Evolutionary conservation across 2,329 filamentous ascomycete species (phyloP).

Genomic region (Colletotrichum karsti): DNA sequence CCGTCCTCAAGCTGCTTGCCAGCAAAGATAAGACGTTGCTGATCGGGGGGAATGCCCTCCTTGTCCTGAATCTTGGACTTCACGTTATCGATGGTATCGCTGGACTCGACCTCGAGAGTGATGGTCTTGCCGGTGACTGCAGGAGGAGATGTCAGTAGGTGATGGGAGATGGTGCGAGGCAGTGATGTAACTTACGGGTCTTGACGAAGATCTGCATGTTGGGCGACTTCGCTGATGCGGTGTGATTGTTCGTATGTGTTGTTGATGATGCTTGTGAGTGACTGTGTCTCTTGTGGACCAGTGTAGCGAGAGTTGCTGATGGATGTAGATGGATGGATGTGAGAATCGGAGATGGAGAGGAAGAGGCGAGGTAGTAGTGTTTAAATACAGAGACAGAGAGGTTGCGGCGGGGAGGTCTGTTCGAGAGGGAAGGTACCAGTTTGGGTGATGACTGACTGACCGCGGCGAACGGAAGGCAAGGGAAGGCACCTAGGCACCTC

Average conservation of each 20-base stretch:
- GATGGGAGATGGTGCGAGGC: constrained; percentile 45
- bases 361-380: constrained; percentile 10
- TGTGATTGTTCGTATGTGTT: constrained; percentile 27
- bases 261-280: not conserved
- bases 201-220: constrained; percentile 99
- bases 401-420: constrained; percentile 5
- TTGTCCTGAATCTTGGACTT: constrained; percentile 93
- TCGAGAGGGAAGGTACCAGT: constrained; percentile 9
- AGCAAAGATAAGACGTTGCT: constrained; percentile 86
- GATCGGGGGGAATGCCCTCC: constrained; percentile 87
- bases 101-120: constrained; percentile 80
- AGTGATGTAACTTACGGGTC: constrained; percentile 74
- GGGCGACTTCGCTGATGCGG: constrained; percentile 41
- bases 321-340: constrained; percentile 17
- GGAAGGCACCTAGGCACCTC: constrained; percentile 20
- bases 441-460: constrained; percentile 23
- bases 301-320: constrained; percentile 3
- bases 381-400: constrained; percentile 16
- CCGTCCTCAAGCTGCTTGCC: constrained; percentile 58
- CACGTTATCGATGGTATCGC: constrained; percentile 86
- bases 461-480: constrained; percentile 25
- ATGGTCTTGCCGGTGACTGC: constrained; percentile 87
- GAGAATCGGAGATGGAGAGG: not conserved
- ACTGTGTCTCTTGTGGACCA: not conserved
- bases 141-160: constrained; percentile 47